These are phyloP conservation scores for Celoporthe dispersa DNA, from an alignment of 2,329 filamentous ascomycete species.

Conservation along the genomic window DNA sequence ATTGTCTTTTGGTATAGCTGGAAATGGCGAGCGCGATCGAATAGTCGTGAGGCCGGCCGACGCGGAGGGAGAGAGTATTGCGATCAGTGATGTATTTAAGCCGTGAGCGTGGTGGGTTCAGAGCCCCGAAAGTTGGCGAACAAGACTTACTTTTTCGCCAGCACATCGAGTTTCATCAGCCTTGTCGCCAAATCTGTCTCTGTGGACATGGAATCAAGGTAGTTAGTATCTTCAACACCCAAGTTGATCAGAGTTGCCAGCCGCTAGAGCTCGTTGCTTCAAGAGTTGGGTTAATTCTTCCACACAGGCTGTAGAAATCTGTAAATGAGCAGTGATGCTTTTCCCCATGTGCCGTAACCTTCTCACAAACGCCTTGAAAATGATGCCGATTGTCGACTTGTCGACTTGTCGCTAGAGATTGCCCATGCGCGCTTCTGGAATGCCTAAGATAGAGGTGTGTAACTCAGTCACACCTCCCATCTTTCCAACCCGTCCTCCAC, in stretches of 20 bases:
- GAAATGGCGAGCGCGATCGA: background rate
- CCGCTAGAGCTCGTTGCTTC: background rate
- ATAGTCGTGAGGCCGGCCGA: background rate
- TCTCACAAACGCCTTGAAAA: slow-evolving; percentile 18
- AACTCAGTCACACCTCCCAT: slow-evolving; percentile 62
- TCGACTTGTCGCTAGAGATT: background rate
- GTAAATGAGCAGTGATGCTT: slow-evolving; percentile 26
- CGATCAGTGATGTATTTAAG: background rate
- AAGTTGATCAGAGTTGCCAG: background rate
- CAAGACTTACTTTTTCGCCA: slow-evolving; percentile 9
- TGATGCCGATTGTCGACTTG: background rate
- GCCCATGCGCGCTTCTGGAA: background rate
- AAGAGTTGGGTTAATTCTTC: slow-evolving; percentile 18
- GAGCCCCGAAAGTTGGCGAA: background rate
- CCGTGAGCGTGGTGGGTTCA: background rate
- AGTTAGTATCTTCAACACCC: background rate
- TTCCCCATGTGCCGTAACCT: slow-evolving; percentile 1
- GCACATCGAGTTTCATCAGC: background rate
- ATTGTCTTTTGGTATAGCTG: background rate
- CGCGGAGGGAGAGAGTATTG: background rate
- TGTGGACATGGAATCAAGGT: background rate
- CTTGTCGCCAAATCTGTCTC: background rate
- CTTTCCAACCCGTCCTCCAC: slow-evolving; percentile 89
- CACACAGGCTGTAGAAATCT: slow-evolving; percentile 1
- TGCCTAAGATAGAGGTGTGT: background rate